A percentile compares a stretch with the other conserved stretches of the same genome.
Evolutionary conservation across 208 protist species (phyloP).

Genomic region (Phytomonas sp.): DNA sequence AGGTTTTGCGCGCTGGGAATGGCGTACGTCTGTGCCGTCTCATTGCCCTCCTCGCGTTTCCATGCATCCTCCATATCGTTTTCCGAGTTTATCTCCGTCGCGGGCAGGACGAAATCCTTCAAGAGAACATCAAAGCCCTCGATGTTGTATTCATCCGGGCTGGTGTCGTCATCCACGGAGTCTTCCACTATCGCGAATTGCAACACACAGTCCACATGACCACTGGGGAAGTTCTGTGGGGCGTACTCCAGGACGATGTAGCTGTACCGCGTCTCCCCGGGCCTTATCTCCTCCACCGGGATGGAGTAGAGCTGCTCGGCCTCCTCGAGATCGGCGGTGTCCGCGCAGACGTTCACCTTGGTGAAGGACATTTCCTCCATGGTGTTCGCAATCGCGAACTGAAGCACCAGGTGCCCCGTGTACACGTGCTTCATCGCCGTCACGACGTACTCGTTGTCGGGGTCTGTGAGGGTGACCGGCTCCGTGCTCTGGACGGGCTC

Average conservation of each 20-base stretch:
- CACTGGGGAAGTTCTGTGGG: slow-evolving; percentile 56
- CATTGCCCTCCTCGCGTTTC: slow-evolving; percentile 34
- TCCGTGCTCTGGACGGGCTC: slow-evolving; percentile 58
- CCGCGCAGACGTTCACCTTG: slow-evolving; percentile 78
- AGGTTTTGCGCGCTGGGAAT: slow-evolving; percentile 81
- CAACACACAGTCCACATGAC: slow-evolving; percentile 49
- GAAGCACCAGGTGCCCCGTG: slow-evolving; percentile 88
- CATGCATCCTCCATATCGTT: slow-evolving; percentile 26
- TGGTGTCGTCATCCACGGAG: slow-evolving; percentile 19
- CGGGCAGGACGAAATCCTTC: slow-evolving; percentile 67
- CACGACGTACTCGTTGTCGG: slow-evolving; percentile 96
- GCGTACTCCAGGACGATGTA: slow-evolving; percentile 72
- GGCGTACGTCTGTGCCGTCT: slow-evolving; percentile 78
- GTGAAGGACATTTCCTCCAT: slow-evolving; percentile 86
- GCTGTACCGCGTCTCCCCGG: slow-evolving; percentile 47
- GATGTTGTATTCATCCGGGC: slow-evolving; percentile 77
- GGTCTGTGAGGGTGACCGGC: slow-evolving; percentile 86
- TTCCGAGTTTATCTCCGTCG: slow-evolving; percentile 29
- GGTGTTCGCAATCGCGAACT: slow-evolving; percentile 93
- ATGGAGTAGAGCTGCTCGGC: slow-evolving; percentile 80
- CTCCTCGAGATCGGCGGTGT: slow-evolving; percentile 68
- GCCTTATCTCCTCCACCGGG: slow-evolving; percentile 43
- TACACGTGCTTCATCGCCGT: slow-evolving; percentile 94
- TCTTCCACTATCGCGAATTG: slow-evolving; percentile 64
- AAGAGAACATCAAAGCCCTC: slow-evolving; percentile 81